These are phyloP conservation scores for Ensete ventricosum DNA, from an alignment of 176 grass and related monocot species.

Conservation along the genomic window DNA sequence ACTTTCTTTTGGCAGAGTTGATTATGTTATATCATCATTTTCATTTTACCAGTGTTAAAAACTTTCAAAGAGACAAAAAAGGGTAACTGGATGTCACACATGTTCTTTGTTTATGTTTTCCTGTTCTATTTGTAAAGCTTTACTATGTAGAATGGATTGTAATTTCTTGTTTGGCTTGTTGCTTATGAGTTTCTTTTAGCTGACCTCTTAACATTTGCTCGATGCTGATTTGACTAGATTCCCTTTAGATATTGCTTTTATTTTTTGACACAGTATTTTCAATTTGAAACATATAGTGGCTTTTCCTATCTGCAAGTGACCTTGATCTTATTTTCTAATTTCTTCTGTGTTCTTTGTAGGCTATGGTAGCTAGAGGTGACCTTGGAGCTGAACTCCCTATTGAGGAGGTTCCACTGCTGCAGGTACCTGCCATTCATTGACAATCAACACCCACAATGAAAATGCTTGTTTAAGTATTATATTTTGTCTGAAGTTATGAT, in stretches of 20 bases:
- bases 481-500: neutral
- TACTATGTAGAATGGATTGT: no score
- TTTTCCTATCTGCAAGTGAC: neutral
- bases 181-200: no score
- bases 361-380: conserved; percentile 99
- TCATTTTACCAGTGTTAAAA: no score
- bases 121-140: no score
- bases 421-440: conserved; percentile 37
- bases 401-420: conserved; percentile 87
- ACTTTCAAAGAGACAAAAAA: no score
- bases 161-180: no score
- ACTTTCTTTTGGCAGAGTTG: no score
- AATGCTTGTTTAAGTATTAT: neutral
- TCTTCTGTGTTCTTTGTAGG: conserved; percentile 36
- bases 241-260: neutral
- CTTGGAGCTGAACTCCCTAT: conserved; percentile 97
- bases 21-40: no score
- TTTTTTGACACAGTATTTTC: no score
- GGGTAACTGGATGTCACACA: no score
- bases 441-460: neutral
- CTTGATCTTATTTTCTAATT: neutral
- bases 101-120: no score
- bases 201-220: no score
- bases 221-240: neutral
- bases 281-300: neutral